Evolutionary conservation across 345 rosid genomes (phyloP).

Genomic region (Eucalyptus marginata): DNA sequence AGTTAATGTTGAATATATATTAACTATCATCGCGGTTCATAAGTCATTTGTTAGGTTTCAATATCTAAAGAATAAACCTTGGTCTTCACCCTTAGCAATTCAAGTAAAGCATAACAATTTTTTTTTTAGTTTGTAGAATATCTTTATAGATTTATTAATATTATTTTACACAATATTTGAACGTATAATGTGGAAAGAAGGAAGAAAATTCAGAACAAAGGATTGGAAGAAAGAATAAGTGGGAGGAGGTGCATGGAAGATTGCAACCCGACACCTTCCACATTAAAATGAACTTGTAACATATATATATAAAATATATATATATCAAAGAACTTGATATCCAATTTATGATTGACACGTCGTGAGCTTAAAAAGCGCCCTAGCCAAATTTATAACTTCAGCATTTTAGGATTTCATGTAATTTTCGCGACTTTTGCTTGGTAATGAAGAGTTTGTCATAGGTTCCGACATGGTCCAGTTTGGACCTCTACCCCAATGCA

Average conservation of each 20-base stretch:
- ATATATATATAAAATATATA: background rate
- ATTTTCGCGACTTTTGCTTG: background rate
- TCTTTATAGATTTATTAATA: too few relatives aligned
- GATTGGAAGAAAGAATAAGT: background rate
- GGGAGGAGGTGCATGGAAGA: background rate
- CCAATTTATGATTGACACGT: background rate
- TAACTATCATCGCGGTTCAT: too few relatives aligned
- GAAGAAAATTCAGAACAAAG: background rate
- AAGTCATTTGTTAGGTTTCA: background rate
- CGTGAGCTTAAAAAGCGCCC: accelerated
- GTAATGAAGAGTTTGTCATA: accelerated
- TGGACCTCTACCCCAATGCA: background rate
- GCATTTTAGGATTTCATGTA: background rate
- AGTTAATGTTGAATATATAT: background rate
- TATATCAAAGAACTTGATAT: background rate
- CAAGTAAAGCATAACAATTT: background rate
- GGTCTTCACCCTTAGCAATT: background rate
- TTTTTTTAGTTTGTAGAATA: too few relatives aligned
- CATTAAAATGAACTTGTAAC: background rate
- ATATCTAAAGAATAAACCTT: background rate
- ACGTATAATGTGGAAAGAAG: background rate
- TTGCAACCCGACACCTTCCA: background rate
- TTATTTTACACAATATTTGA: background rate
- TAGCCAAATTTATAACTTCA: background rate
- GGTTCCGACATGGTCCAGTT: background rate